These are phyloP conservation scores for Diplotaxis tenuifolia DNA, from an alignment of 345 rosid genomes.

Conservation along the genomic window DNA sequence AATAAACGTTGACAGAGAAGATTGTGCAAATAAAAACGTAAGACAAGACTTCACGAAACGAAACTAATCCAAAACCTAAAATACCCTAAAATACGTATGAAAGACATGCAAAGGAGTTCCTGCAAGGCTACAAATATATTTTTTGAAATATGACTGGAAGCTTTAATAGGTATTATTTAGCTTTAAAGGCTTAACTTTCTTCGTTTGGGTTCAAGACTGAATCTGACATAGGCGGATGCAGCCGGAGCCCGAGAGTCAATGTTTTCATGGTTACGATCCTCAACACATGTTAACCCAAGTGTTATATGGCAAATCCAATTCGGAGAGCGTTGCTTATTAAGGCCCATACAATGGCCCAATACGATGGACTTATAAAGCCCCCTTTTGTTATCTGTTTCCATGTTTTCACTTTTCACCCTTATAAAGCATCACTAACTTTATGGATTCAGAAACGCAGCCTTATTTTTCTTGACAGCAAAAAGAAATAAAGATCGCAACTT, in stretches of 20 bases:
- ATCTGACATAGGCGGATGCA: not conserved
- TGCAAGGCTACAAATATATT: too few relatives aligned
- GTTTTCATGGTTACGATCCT: not conserved
- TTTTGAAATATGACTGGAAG: not conserved
- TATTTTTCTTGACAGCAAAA: not conserved
- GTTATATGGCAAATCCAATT: not conserved
- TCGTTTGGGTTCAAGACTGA: not conserved
- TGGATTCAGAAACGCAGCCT: not conserved
- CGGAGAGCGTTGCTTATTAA: not conserved
- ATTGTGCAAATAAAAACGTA: not conserved
- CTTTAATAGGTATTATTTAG: not conserved
- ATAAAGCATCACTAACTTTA: not conserved
- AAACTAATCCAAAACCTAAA: not conserved
- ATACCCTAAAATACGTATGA: not conserved
- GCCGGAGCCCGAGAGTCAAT: not conserved
- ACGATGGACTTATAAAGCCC: not conserved
- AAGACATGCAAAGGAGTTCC: not conserved
- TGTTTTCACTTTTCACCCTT: not conserved
- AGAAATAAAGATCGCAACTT: not conserved
- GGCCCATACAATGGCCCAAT: not conserved
- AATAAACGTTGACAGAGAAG: not conserved
- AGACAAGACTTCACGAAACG: conserved; percentile 8
- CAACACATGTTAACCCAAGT: not conserved
- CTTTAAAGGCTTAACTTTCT: not conserved
- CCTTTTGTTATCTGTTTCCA: not conserved